Base-by-base conservation (phyloP, 148 eudicot species). In the Cornus suecica region DNA sequence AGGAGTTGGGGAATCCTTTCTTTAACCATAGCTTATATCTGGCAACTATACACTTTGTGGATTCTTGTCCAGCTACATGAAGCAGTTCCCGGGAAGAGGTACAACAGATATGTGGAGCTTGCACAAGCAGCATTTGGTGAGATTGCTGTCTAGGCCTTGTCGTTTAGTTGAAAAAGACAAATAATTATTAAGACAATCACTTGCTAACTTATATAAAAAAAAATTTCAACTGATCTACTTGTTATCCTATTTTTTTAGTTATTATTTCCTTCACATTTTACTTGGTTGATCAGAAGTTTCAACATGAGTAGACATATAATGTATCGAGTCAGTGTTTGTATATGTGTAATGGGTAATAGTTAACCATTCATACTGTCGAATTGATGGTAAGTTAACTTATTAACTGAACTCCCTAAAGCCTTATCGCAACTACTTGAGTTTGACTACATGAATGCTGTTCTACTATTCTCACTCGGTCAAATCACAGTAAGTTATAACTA, bases 21-120 rank as follows among this genome's bases (percentile, higher is more conserved):
- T 64, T 84, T 95, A 76, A 95, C 89, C 22, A 84, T 95, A 63
- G 99, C 99, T 37, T 95, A 88, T 77, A 73, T 90, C 48, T 95
- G 99, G 99, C 99, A 95, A 87, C 86, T 95, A 14, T 95, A 95
- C 83, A 95, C 99, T 28, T 74, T 95, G n/a, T 95, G 99, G 99
- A 87, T 95, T 77, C 86, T 95, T 15, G 97, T 95, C 83, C 99
- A 95, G 84, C 86, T 95, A n/a, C 99, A 95, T 82, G 99, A 95
- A 84, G 99, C 99, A 73, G 99, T 92, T 72, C 99, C 99, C 1
- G 99, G 99, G 26, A 95, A 91, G 86, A 77, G 99, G 74, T 92
- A 95, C 87, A 95, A 95, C 84, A 76, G 99, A 95, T 95, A 95
- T 25, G 92, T 95, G 31, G 99, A 95, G 80, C 90, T 95, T 60